phyloP scores from a whole-genome alignment of 257 asterid species.

The Orobanche coerulescens region DNA sequence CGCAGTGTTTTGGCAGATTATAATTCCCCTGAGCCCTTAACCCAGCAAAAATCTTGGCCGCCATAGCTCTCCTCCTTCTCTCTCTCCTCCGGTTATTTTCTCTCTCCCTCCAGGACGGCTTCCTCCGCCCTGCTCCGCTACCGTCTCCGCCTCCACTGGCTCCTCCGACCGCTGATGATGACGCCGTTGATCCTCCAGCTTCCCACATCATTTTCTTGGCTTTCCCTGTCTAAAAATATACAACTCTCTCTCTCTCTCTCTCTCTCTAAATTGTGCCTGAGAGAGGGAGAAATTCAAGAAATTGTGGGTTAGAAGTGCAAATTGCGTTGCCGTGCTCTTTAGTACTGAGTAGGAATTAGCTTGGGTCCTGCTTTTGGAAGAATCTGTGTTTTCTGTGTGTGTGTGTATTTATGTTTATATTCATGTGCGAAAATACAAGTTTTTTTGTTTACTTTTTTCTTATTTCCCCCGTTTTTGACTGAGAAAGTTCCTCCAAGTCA shows the following conservation, averaged over 20 bases:
- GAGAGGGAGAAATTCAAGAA: no score
- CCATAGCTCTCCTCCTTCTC: slow-evolving; percentile 88
- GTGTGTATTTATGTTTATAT: no score
- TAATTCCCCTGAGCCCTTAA: slow-evolving; percentile 94
- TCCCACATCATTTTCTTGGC: slow-evolving; percentile 98
- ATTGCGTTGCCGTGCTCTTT: no score
- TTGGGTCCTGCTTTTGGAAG: no score
- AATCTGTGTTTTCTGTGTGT: no score
- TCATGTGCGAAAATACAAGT: no score
- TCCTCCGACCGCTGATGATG: slow-evolving; percentile 46
- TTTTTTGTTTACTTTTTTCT: no score
- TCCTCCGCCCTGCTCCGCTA: slow-evolving; percentile 62
- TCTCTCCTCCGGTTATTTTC: slow-evolving; percentile 96
- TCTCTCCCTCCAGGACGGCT: slow-evolving; percentile 94
- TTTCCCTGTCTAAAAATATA: no score
- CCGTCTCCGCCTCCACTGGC: slow-evolving; percentile 23
- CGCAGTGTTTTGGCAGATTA: slow-evolving; percentile 87
- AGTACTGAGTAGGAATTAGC: no score
- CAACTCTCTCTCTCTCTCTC: slow-evolving; percentile 9
- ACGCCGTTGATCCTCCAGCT: slow-evolving; percentile 62
- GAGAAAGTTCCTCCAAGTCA: no score
- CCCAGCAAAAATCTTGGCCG: slow-evolving; percentile 87
- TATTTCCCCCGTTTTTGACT: no score
- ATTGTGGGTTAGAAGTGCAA: no score
- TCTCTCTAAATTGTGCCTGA: neutral